Evolutionary conservation across 192 early-diverging fungal species (phyloP).

Genomic region (Coemansia sp.): DNA sequence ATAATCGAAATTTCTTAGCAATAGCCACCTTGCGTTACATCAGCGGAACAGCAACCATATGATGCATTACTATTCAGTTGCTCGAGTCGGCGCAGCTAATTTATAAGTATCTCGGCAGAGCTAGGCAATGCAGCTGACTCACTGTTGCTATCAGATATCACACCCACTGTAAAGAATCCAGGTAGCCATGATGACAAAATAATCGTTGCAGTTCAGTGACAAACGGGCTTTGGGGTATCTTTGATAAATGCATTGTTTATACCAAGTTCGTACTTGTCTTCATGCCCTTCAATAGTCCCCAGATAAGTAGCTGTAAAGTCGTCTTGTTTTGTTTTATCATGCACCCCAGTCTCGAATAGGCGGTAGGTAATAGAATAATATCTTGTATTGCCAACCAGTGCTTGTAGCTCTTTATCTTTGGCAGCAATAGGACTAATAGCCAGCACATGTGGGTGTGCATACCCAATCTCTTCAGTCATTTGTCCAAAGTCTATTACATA

Average conservation of each 20-base stretch:
- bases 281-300: conserved; percentile 16
- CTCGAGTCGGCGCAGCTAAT: background rate
- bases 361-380: conserved; percentile 47
- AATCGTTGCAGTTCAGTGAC: conserved; percentile 3
- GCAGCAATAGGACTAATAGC: conserved; percentile 20
- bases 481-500: conserved; percentile 44
- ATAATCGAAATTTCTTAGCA: background rate
- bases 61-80: background rate
- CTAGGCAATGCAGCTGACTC: background rate
- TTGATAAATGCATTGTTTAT: conserved; percentile 10
- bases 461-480: conserved; percentile 31
- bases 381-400: conserved; percentile 33
- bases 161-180: conserved; percentile 5
- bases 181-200: conserved; percentile 17
- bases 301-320: conserved; percentile 8
- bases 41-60: background rate
- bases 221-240: background rate
- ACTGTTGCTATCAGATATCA: background rate
- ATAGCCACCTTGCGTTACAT: background rate
- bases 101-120: background rate
- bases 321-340: background rate
- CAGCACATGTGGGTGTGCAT: conserved; percentile 14
- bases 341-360: conserved; percentile 32
- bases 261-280: conserved; percentile 15
- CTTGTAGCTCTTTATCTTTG: conserved; percentile 29